Evolutionary conservation across 352 stramenopile genomes (phyloP), one percentile per base, ranked within the genome.

Genomic region (Phytophthora boehmeriae): DNA sequence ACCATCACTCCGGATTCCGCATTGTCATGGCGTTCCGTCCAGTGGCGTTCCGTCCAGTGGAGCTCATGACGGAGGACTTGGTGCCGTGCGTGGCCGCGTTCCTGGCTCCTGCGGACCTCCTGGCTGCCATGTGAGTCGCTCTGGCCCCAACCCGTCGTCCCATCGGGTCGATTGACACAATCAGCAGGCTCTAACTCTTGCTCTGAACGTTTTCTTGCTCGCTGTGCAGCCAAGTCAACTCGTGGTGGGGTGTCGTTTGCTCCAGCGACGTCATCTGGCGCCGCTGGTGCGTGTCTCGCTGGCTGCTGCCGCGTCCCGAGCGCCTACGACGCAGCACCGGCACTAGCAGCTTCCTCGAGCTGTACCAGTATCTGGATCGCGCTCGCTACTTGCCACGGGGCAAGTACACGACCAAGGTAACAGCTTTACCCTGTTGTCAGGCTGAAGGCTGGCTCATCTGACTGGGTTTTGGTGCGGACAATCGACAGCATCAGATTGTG

Each of bases 341-440:
- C 20, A 89, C 78, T 1, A 52, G 68, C 14, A 75, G 79, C 47
- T 90, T 80, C 47, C 66, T 70, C 8, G 74, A 89, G 43, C 70
- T 93, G 14, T 93, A 88, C 53, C 53, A 59, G 30, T 89, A 88
- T 35, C 63, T 93, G 19, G 71, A 88, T 11, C 73, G 74, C 22
- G 82, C 79, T 23, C 64, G 72, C 1, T 86, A 80, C 45, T 57
- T 89, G 36, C 83, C 83, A 0, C 75, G 73, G 8, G 81, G 78
- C 46, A 86, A 86, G 45, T 93, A 83, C 60, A 88, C 81, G 8
- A 81, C 71, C 36, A 85, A 86, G 63, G 78, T 88, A 30, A 13
- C 13, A 17, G 25, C 2, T 14, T 19, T 28, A 0, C 6, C 8
- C 8, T 14, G 42, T 32, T 19, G 8, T 34, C 16, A 22, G 23